Evolutionary conservation across 768 basidiomycete species (phyloP), one percentile per base, ranked within the genome.

Genomic region (Russula abietina): DNA sequence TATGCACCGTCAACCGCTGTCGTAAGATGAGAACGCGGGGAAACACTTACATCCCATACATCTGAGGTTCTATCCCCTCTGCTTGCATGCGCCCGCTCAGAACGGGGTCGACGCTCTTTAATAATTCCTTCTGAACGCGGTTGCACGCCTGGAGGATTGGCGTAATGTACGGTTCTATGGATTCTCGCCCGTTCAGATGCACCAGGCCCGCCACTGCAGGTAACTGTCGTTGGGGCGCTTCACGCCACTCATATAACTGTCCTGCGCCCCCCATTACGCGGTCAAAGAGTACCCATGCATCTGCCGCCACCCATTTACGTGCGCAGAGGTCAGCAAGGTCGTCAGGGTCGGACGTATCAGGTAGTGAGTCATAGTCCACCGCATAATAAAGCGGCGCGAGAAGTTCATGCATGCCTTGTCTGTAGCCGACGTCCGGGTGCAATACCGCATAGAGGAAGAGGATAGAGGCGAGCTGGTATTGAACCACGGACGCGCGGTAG

Each of bases 381-480:
- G 87, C 87, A 69, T 90, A 85, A 69, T 91, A 91, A 32, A 98
- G 73, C 0, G 92, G 88, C 4, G 95, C 97, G 24, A 98, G 81
- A 10, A 98, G 76, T 71, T 99, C 97, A 70, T 99, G 97, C 97
- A 99, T 98, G 57, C 97, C 96, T 79, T 99, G 97, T 33, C 97
- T 84, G 72, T 99, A 99, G 24, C 94, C 93, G 24, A 96, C 83
- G 45, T 87, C 80, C 1, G 91, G 85, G 71, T 95, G 85, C 71
- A 84, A 82, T 45, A 83, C 79, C 16, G 89, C 86, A 72, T 89
- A 90, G 28, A 98, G 75, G 73, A 94, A 97, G 11, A 99, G 79
- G 22, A 97, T 85, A 68, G 93, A 90, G 0, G 90, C 91, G 45
- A 98, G 77, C 69, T 88, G 83, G 17, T 79, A 78, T 71, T 96